Conservation (phyloP, 345 rosid genomes). For the Garcia nutans region DNA sequence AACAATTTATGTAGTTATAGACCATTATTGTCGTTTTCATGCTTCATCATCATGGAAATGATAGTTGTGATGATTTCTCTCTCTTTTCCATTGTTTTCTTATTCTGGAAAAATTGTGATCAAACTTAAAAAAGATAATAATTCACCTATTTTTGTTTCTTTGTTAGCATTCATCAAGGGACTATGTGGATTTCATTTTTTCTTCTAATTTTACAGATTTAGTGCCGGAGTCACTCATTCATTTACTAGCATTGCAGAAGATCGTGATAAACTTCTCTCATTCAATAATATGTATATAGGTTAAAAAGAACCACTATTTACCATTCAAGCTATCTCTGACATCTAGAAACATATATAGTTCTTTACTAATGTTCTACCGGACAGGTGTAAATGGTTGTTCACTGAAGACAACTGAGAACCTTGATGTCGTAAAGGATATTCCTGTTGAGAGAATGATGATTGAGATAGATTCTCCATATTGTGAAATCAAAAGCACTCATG, state of each 20-base stretch:
- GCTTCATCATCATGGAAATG: too few relatives aligned
- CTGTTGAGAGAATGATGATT: slow-evolving; percentile 88
- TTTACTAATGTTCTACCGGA: slow-evolving; percentile 4
- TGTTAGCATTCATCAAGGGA: neutral
- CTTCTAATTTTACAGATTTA: slow-evolving; percentile 49
- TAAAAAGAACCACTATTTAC: neutral
- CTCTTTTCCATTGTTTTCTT: neutral
- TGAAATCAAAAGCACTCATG: slow-evolving; percentile 81
- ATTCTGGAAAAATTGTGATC: neutral
- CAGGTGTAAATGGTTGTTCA: slow-evolving; percentile 94
- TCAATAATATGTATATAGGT: slow-evolving; percentile 76
- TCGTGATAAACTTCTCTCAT: slow-evolving; percentile 72
- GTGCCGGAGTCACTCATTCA: slow-evolving; percentile 86
- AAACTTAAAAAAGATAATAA: neutral
- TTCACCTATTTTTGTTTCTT: neutral
- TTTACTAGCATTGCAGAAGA: slow-evolving; percentile 81
- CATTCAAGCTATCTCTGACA: slow-evolving; percentile 2
- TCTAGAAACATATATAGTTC: neutral
- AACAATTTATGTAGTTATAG: neutral
- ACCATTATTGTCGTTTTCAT: neutral
- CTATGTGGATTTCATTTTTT: slow-evolving; percentile 4
- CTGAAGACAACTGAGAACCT: slow-evolving; percentile 80
- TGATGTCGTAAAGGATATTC: slow-evolving; percentile 69
- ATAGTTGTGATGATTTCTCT: neutral
- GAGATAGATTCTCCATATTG: slow-evolving; percentile 99